A percentile compares a stretch with the other conserved stretches of the same genome.
These are phyloP conservation scores for Camillea tinctor DNA, from an alignment of 2,329 filamentous ascomycete species.

Conservation along the genomic window DNA sequence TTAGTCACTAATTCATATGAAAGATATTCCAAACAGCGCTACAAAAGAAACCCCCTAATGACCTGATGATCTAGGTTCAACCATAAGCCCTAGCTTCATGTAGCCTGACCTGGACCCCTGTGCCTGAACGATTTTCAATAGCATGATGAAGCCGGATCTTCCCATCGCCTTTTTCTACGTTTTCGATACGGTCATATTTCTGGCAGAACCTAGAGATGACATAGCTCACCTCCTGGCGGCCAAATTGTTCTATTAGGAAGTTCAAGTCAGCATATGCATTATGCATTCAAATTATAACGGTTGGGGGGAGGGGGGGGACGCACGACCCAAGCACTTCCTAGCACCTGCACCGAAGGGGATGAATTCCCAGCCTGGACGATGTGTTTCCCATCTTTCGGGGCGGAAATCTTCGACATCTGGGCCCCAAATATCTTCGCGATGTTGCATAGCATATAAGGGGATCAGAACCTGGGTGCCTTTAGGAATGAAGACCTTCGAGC, in stretches of 20 bases:
- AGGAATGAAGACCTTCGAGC: conserved; percentile 43
- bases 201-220: conserved; percentile 27
- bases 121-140: conserved; percentile 31
- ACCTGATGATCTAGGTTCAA: not conserved
- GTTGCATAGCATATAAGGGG: conserved; percentile 35
- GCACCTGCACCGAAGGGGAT: conserved; percentile 34
- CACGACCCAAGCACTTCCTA: conserved; percentile 33
- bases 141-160: conserved; percentile 27
- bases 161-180: conserved; percentile 29
- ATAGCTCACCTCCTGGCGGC: conserved; percentile 25
- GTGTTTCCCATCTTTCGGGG: conserved; percentile 18
- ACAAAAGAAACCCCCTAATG: conserved; percentile 2
- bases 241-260: conserved; percentile 23
- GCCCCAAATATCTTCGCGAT: conserved; percentile 31
- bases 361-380: conserved; percentile 31
- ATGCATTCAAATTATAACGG: not conserved
- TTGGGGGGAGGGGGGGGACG: conserved; percentile 2
- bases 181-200: conserved; percentile 28
- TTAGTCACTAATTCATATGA: not conserved
- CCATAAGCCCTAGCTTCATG: conserved; percentile 24
- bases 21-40: not conserved
- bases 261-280: not conserved
- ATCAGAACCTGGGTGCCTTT: conserved; percentile 39
- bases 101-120: conserved; percentile 33
- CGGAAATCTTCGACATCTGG: conserved; percentile 16